Evolutionary conservation across 768 basidiomycete species (phyloP), one percentile per base, ranked within the genome.

Genomic region (Phlebiopsis gigantea): DNA sequence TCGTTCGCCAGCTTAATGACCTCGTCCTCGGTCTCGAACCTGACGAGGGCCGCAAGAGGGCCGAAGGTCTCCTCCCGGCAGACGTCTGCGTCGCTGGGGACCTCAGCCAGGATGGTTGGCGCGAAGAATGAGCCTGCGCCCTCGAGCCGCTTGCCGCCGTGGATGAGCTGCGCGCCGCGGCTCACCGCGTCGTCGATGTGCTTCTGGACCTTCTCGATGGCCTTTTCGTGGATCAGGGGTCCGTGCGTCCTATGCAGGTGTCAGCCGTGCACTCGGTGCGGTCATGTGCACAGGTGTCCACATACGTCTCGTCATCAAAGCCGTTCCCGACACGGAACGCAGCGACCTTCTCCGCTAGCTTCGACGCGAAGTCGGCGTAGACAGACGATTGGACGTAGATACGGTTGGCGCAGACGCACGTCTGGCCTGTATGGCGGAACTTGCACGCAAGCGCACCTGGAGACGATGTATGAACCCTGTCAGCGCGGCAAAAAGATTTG

Each of bases 21-120:
- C 69, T 98, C 89, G 44, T 94, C 93, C 72, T 99, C 97, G 0
- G 93, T 93, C 70, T 90, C 84, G 67, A 99, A 99, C 66, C 87
- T 87, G 68, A 81, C 85, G 22, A 99, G 74, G 6, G 90, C 88
- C 0, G 93, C 93, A 39, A 96, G 71, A 0, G 93, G 95, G 0
- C 96, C 97, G 65, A 99, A 99, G 0, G 97, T 98, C 77, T 99
- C 97, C 69, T 98, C 97, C 9, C 65, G 66, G 63, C 82, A 79
- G 63, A 96, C 66, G 31, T 79, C 72, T 9, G 92, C 89, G 25
- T 79, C 74, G 21, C 71, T 34, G 0, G 90, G 80, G 12, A 98
- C 95, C 61, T 98, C 91, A 4, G 82, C 81, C 25, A 99, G 83
- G 46, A 99, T 83, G 1, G 97, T 98, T 1, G 95, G 95, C 17